Conservation (phyloP, 768 basidiomycete species). For the Coprinopsis sp. region DNA sequence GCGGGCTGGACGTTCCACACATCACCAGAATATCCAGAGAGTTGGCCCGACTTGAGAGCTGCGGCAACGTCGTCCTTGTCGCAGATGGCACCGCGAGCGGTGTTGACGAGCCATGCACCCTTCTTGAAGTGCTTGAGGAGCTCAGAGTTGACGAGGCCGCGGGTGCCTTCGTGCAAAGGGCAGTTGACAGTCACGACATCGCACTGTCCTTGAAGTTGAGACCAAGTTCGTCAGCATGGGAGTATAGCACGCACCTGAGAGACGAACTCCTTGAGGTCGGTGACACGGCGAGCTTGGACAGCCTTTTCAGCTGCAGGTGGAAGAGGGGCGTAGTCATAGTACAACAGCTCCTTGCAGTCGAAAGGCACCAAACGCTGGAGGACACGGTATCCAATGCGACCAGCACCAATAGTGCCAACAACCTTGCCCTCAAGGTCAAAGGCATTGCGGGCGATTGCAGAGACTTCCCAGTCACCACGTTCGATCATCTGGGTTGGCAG, state of each 20-base stretch:
- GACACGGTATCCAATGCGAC: conserved; percentile 81
- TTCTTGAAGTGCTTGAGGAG: conserved; percentile 87
- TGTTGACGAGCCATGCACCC: conserved; percentile 91
- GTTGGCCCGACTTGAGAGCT: conserved; percentile 71
- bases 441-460: conserved; percentile 74
- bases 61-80: conserved; percentile 76
- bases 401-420: conserved; percentile 83
- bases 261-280: conserved; percentile 63
- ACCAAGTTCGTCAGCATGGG: neutral
- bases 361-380: conserved; percentile 78
- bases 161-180: conserved; percentile 82
- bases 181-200: conserved; percentile 86
- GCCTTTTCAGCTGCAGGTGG: conserved; percentile 63
- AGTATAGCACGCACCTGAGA: conserved; percentile 27
- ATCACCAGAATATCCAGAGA: conserved; percentile 63
- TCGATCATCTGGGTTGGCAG: conserved; percentile 59
- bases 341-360: conserved; percentile 85
- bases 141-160: conserved; percentile 75
- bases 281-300: conserved; percentile 69
- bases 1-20: conserved; percentile 90
- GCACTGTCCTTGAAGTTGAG: conserved; percentile 37
- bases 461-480: conserved; percentile 83
- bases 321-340: conserved; percentile 80
- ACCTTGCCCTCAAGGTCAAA: conserved; percentile 91
- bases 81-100: conserved; percentile 88